Evolutionary conservation across 1,284 basidiomycete genomes (phyloP).

Genomic region (Melampsora americana): DNA sequence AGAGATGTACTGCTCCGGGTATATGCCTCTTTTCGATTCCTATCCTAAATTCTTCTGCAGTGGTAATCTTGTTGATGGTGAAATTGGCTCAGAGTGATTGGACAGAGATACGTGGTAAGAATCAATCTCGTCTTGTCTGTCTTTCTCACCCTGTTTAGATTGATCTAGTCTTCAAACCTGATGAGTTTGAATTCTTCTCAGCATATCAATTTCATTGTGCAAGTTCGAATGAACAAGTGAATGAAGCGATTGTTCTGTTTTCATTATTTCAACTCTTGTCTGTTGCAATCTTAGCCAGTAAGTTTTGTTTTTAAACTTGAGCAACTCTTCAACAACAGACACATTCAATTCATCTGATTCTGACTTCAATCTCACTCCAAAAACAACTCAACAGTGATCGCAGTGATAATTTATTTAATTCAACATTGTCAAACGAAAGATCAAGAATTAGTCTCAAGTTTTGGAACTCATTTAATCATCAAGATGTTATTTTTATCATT

Average conservation of each 20-base stretch:
- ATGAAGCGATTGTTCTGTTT: constrained; percentile 1
- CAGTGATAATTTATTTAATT: constrained; percentile 1
- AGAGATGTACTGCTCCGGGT: not conserved
- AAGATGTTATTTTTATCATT: not conserved
- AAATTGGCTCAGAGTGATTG: not conserved
- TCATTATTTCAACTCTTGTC: not conserved
- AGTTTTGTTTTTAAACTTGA: not conserved
- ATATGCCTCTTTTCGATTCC: not conserved
- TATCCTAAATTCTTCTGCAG: not conserved
- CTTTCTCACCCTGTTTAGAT: not conserved
- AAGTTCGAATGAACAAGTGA: not conserved
- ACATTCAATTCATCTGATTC: too few relatives aligned
- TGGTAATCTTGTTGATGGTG: not conserved
- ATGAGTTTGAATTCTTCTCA: not conserved
- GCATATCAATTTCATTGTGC: constrained; percentile 5
- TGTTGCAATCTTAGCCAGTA: not conserved
- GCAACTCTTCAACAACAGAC: not conserved
- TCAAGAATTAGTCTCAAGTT: constrained; percentile 4
- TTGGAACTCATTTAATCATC: not conserved
- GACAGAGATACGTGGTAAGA: not conserved
- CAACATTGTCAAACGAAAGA: not conserved
- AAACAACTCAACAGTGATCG: not conserved
- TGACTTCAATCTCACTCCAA: too few relatives aligned
- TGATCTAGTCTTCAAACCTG: too few relatives aligned
- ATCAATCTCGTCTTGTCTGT: not conserved